phyloP scores from a whole-genome alignment of 179 eudicot species.

The Drosera spatulata region DNA sequence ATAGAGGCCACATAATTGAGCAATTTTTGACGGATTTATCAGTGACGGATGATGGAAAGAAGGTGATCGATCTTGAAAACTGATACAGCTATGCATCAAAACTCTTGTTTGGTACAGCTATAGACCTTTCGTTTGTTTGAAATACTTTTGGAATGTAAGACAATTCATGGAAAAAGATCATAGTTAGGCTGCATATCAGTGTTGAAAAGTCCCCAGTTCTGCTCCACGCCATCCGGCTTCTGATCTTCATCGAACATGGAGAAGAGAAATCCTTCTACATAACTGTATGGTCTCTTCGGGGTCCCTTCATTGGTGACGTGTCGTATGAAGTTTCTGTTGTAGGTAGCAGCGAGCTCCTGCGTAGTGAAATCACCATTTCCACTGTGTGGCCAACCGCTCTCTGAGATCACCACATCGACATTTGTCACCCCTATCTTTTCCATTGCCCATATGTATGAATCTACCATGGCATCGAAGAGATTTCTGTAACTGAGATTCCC shows the following conservation, averaged over 20 bases:
- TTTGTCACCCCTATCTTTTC: constrained; percentile 13
- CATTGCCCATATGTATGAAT: constrained; percentile 18
- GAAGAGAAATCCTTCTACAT: constrained; percentile 17
- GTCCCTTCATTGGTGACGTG: constrained; percentile 16
- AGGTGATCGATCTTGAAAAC: too few relatives aligned
- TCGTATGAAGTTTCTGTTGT: constrained; percentile 13
- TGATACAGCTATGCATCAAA: too few relatives aligned
- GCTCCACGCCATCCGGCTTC: constrained; percentile 22
- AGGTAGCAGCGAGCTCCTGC: constrained; percentile 11
- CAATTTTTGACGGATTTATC: too few relatives aligned
- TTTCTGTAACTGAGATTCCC: constrained; percentile 16
- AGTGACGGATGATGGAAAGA: too few relatives aligned
- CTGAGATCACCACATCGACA: constrained; percentile 15
- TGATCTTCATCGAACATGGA: constrained; percentile 29
- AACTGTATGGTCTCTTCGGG: constrained; percentile 14
- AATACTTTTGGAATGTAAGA: too few relatives aligned
- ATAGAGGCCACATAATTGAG: too few relatives aligned
- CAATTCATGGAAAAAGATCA: constrained; percentile 2
- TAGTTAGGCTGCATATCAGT: constrained; percentile 21
- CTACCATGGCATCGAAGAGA: constrained; percentile 31
- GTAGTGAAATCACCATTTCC: constrained; percentile 22
- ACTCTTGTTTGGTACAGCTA: too few relatives aligned
- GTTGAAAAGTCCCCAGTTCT: constrained; percentile 21
- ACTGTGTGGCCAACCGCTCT: constrained; percentile 30
- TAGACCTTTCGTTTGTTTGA: too few relatives aligned